These are phyloP conservation scores for Coniferiporia sulphurascens DNA, from an alignment of 1,284 basidiomycete species.

Conservation along the genomic window DNA sequence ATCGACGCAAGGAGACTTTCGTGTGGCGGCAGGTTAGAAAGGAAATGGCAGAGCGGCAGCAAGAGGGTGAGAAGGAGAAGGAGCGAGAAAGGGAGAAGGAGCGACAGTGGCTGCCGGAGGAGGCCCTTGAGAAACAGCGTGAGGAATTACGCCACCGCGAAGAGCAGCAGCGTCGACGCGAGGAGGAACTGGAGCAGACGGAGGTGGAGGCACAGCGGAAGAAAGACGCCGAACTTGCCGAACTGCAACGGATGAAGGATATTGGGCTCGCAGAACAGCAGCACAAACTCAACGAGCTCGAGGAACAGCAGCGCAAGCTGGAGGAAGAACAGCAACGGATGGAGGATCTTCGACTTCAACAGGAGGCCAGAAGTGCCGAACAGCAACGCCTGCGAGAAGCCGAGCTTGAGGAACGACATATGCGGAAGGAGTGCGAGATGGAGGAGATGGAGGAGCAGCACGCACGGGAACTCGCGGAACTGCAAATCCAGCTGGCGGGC, in stretches of 20 bases:
- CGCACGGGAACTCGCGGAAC: neutral
- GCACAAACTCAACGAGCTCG: neutral
- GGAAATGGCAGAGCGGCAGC: neutral
- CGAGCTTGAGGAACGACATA: neutral
- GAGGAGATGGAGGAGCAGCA: neutral
- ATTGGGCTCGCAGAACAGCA: slow-evolving; percentile 5
- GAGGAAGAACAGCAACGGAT: neutral
- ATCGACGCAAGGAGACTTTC: no score
- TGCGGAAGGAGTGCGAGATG: neutral
- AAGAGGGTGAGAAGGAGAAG: neutral
- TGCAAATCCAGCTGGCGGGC: neutral
- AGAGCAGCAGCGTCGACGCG: neutral
- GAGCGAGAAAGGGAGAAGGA: neutral
- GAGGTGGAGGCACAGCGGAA: slow-evolving; percentile 1
- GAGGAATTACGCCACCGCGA: slow-evolving; percentile 4
- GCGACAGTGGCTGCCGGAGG: neutral
- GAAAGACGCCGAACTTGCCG: neutral
- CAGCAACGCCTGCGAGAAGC: neutral
- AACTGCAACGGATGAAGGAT: neutral
- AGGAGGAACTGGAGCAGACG: neutral
- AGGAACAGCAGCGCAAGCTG: neutral
- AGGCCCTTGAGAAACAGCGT: neutral
- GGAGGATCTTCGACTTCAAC: neutral
- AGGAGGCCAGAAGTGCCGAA: neutral
- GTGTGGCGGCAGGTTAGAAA: no score